Evolutionary conservation across 495 filamentous ascomycete genomes (phyloP).

Genomic region (Xylaria curta): DNA sequence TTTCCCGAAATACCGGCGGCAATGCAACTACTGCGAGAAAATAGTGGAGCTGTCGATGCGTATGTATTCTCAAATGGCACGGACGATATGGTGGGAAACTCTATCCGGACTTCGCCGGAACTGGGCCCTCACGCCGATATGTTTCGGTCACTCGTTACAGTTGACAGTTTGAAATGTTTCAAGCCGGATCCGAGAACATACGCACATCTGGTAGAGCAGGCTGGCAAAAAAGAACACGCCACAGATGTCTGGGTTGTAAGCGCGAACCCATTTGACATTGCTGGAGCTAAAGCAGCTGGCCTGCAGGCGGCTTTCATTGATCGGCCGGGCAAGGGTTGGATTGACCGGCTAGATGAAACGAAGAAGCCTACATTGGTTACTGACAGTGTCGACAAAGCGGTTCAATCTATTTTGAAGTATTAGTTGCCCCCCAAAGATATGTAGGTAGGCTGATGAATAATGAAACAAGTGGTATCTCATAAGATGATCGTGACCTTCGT

Average conservation of each 20-base stretch:
- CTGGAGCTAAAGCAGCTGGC: constrained; percentile 59
- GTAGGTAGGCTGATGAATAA: constrained; percentile 9
- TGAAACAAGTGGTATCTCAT: constrained; percentile 23
- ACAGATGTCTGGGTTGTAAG: constrained; percentile 74
- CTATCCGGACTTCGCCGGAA: constrained; percentile 61
- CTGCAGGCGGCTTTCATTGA: constrained; percentile 76
- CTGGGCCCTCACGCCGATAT: constrained; percentile 52
- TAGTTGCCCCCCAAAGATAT: constrained; percentile 18
- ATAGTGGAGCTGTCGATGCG: constrained; percentile 48
- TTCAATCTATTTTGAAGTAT: constrained; percentile 45
- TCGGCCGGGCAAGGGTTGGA: constrained; percentile 59
- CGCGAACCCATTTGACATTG: constrained; percentile 83
- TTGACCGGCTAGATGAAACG: constrained; percentile 51
- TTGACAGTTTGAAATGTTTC: constrained; percentile 65
- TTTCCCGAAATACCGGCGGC: constrained; percentile 70
- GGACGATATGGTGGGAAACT: constrained; percentile 65
- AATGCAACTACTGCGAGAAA: constrained; percentile 52
- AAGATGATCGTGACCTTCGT: constrained; percentile 21
- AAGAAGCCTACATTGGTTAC: constrained; percentile 52
- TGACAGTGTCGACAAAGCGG: constrained; percentile 56
- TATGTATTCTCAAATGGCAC: constrained; percentile 83
- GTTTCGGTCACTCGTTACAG: constrained; percentile 66
- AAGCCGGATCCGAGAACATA: constrained; percentile 76
- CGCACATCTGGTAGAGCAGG: constrained; percentile 59
- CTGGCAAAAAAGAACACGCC: constrained; percentile 53